phyloP scores from a whole-genome alignment of 345 rosid species.

The Gossypium raimondii region DNA sequence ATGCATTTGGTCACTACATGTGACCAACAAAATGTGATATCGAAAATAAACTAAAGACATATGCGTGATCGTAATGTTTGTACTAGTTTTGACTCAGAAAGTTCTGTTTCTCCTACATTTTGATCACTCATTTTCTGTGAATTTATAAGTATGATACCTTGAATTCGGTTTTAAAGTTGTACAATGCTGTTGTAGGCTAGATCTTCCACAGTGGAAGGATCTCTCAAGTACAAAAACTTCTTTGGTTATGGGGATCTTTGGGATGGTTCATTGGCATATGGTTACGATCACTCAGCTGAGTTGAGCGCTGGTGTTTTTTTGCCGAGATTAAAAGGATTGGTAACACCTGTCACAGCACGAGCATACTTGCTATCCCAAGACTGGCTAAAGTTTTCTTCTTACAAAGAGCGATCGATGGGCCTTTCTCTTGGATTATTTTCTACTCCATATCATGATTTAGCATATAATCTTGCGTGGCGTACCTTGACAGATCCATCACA shows the following conservation, averaged over 20 bases:
- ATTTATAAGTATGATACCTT: not conserved
- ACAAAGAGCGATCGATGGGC: constrained; percentile 79
- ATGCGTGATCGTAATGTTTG: not conserved
- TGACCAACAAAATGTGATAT: not conserved
- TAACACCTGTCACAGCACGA: constrained; percentile 65
- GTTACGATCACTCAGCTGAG: constrained; percentile 74
- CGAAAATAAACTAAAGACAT: not conserved
- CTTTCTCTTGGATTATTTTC: constrained; percentile 78
- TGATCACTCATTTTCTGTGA: not conserved
- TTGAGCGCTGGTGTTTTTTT: constrained; percentile 66
- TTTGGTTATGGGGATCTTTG: constrained; percentile 91
- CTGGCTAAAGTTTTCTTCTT: constrained; percentile 81
- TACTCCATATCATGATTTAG: constrained; percentile 57
- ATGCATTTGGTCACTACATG: not conserved
- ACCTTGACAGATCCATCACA: constrained; percentile 78
- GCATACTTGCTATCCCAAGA: constrained; percentile 76
- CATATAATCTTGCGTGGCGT: constrained; percentile 76
- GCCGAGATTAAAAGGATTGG: constrained; percentile 63
- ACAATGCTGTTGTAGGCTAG: constrained; percentile 57
- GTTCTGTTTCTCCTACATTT: not conserved
- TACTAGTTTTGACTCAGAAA: not conserved
- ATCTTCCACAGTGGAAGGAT: constrained; percentile 80
- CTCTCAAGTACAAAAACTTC: constrained; percentile 74
- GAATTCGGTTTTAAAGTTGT: not conserved
- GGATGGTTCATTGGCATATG: constrained; percentile 84